These are phyloP conservation scores for Citrus sinensis DNA, from an alignment of 345 rosid species.

Conservation along the genomic window DVS_A1.0 CM039167.1:27329001-27329500, in stretches of 20 bases:
- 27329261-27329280: slow-evolving; percentile 81
- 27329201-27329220: slow-evolving; percentile 64
- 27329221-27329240: slow-evolving; percentile 54
- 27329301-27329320: neutral
- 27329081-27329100: neutral
- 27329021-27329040: too few relatives aligned
- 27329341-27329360: neutral
- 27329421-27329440: slow-evolving; percentile 87
- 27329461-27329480: slow-evolving; percentile 68
- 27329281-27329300: slow-evolving; percentile 60
- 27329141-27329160: neutral
- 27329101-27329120: neutral
- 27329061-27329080: neutral
- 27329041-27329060: neutral
- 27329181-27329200: slow-evolving; percentile 10
- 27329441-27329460: slow-evolving; percentile 87
- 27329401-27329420: slow-evolving; percentile 97
- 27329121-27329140: neutral
- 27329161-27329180: neutral
- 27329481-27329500: slow-evolving; percentile 79
- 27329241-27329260: slow-evolving; percentile 93
- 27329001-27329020: too few relatives aligned
- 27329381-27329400: slow-evolving; percentile 80
- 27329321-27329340: neutral
- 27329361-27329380: slow-evolving; percentile 54